Evolutionary conservation across 768 basidiomycete genomes (phyloP), one percentile per base, ranked within the genome.

Genomic region (Termitomyces sp.): DNA sequence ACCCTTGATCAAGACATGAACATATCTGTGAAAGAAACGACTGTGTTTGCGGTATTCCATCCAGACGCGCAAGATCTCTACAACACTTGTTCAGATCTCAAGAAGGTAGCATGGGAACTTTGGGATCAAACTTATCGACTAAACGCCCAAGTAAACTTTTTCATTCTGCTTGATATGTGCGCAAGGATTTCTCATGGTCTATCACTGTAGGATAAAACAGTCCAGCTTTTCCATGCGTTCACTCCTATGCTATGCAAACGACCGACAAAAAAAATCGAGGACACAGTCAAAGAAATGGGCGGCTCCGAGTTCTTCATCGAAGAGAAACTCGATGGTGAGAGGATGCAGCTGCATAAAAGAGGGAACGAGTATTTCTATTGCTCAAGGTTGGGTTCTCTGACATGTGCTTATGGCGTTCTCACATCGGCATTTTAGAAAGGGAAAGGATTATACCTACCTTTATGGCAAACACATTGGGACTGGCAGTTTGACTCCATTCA

Each of bases 291-390:
- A 66, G 84, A 89, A 60, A 96, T 99, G 89, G 84, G 84, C 20
- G 85, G 86, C 9, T 72, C 79, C 7, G 83, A 86, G 46, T 99
- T 99, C 69, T 77, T 94, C 63, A 90, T 99, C 40, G 97, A 99
- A 71, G 97, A 99, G 76, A 99, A 98, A 71, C 81, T 98, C 2
- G 97, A 99, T 67, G 97, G 97, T 2, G 97, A 99, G 72, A 79
- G 97, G 38, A 94, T 99, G 75, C 97, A 98, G 71, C 66, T 99
- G 59, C 97, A 99, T 69, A 98, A 92, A 73, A 82, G 91, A 52
- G 94, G 93, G 0, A 90, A 92, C 61, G 88, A 93, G 70, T 98
- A 92, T 70, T 92, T 89, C 66, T 98, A 96, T 68, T 96, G 90
- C 70, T 98, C 97, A 20, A 84, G 96, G 89, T 92, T 32, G 28